Conservation (phyloP, 176 grass and related monocot genomes). For the Themeda triandra region DNA sequence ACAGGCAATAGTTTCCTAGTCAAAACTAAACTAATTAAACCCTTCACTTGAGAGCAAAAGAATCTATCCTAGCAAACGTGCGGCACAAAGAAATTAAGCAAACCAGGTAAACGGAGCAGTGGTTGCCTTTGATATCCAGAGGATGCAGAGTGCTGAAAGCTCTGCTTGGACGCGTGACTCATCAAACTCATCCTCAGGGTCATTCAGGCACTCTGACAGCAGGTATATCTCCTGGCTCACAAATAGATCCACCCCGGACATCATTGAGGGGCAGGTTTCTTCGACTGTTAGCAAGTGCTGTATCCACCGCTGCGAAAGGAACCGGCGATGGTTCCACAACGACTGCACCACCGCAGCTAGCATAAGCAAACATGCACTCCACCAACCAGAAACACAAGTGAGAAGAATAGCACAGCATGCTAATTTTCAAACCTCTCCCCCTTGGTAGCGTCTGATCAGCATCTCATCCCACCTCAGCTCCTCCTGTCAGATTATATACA, state of each 20-base stretch:
- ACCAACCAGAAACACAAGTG: neutral
- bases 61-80: neutral
- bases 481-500: conserved; percentile 46
- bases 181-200: conserved; percentile 23
- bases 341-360: conserved; percentile 36
- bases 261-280: conserved; percentile 1
- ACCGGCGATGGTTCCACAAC: conserved; percentile 79
- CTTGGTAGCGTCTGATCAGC: conserved; percentile 70
- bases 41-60: neutral
- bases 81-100: neutral
- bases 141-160: conserved; percentile 34
- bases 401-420: neutral
- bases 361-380: neutral
- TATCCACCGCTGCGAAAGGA: conserved; percentile 74
- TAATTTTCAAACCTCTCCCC: conserved; percentile 65
- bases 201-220: conserved; percentile 35
- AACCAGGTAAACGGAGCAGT: neutral
- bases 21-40: neutral
- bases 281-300: conserved; percentile 18
- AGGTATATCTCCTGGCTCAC: conserved; percentile 59
- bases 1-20: neutral
- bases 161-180: neutral
- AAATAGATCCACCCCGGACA: conserved; percentile 43
- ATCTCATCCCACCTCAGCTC: conserved; percentile 75
- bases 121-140: conserved; percentile 39